Evolutionary conservation across 768 basidiomycete species (phyloP), one percentile per base, ranked within the genome.

Genomic region (Fistulinella prunicolor): DNA sequence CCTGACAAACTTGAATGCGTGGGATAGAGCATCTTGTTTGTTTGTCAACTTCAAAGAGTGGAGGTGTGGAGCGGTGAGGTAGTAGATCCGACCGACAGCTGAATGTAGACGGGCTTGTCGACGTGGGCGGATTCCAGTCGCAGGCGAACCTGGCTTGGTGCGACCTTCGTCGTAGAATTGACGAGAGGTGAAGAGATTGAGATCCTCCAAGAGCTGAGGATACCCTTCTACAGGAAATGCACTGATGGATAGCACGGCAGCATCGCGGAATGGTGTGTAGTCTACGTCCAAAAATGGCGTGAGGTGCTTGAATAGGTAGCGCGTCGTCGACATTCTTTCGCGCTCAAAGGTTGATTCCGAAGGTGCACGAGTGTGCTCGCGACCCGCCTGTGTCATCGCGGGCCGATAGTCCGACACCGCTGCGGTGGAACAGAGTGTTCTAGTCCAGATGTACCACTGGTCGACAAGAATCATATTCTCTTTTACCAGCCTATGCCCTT

Each of bases 251-350:
- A 89, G 71, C 9, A 94, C 90, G 12, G 89, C 90, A 0, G 86
- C 83, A 62, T 94, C 89, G 44, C 91, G 82, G 65, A 94, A 94
- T 9, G 80, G 72, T 2, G 80, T 80, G 59, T 88, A 85, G 57
- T 95, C 93, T 6, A 88, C 89, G 53, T 90, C 88, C 45, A 97
- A 75, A 63, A 93, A 91, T 6, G 90, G 89, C 0, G 89, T 87
- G 45, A 94, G 73, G 56, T 89, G 88, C 55, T 86, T 78, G 68
- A 95, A 93, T 20, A 95, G 67, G 21, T 85, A 90, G 21, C 86
- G 80, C 4, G 89, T 86, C 0, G 87, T 88, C n/a, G 81, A 79
- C 58, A 90, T 78, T 41, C 88, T 79, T 56, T 93, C 92, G 36
- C 88, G 81, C 51, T 90, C 89, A 44, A 89, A 85, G 50, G 77